phyloP scores from a whole-genome alignment of 805 yeast genomes.

The Yarrowia keelungensis region DNA sequence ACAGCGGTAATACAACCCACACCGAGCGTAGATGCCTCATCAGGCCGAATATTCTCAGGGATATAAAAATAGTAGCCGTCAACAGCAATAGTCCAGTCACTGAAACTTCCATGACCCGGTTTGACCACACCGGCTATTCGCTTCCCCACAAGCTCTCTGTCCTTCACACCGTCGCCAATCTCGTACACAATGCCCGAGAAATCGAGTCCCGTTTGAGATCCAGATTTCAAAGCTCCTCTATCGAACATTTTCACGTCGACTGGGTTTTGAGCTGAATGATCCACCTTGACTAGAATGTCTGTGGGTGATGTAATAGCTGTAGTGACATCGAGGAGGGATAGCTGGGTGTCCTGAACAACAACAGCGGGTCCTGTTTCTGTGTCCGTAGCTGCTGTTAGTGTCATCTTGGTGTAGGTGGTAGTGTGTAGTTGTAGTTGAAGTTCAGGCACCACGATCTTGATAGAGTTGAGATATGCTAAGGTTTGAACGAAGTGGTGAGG shows the following conservation, averaged over 20 bases:
- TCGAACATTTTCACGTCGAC: conserved; percentile 30
- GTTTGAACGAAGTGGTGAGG: too few relatives aligned
- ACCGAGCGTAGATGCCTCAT: conserved; percentile 9
- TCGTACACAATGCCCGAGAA: conserved; percentile 18
- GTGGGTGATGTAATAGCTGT: not conserved
- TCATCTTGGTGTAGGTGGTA: not conserved
- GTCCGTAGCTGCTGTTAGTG: conserved; percentile 7
- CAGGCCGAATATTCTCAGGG: not conserved
- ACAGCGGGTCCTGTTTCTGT: conserved; percentile 15
- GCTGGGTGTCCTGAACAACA: not conserved
- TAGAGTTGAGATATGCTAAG: not conserved
- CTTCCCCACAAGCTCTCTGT: conserved; percentile 25
- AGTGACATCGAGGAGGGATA: not conserved
- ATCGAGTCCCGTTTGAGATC: conserved; percentile 1
- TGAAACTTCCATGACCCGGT: conserved; percentile 1
- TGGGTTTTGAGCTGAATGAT: conserved; percentile 17
- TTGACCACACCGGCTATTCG: conserved; percentile 14
- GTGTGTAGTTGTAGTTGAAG: not conserved
- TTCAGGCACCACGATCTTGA: not conserved
- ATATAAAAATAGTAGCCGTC: conserved; percentile 19
- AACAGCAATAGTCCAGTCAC: conserved; percentile 18
- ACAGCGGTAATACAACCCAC: conserved; percentile 13
- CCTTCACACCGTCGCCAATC: conserved; percentile 20
- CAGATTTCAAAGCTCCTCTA: not conserved
- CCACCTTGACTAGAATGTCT: conserved; percentile 25